Conservation (phyloP, 2,329 filamentous ascomycete genomes). For the Fusarium concolor region DNA sequence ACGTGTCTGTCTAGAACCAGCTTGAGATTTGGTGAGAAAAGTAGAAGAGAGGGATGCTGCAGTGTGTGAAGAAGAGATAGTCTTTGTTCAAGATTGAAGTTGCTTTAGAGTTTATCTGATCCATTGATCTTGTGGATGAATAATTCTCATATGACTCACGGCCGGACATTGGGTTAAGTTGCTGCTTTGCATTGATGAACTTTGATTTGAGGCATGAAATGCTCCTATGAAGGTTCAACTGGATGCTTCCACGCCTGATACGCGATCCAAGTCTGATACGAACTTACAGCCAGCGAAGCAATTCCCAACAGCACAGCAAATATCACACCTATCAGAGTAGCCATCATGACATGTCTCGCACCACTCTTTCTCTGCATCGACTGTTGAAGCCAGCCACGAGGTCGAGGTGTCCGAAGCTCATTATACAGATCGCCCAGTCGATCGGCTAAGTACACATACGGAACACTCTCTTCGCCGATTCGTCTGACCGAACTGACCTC, state of each 20-base stretch:
- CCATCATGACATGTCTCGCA: not conserved
- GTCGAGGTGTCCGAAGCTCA: not conserved
- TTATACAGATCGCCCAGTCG: not conserved
- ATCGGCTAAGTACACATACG: not conserved
- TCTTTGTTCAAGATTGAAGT: no score
- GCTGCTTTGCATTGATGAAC: no score
- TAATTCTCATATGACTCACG: no score
- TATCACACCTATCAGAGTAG: not conserved
- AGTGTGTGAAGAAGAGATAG: no score
- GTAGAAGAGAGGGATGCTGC: no score
- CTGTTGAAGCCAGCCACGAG: not conserved
- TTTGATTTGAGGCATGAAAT: no score
- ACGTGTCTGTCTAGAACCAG: no score
- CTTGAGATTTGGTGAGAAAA: no score
- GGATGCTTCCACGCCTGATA: constrained; percentile 8
- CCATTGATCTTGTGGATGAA: no score
- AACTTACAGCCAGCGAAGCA: not conserved
- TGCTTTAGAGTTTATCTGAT: no score
- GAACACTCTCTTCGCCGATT: not conserved
- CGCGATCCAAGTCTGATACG: not conserved
- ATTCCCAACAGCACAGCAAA: constrained; percentile 5
- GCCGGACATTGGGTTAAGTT: no score
- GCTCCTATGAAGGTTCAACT: not conserved
- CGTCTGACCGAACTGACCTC: not conserved
- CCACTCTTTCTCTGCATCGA: not conserved